Base-by-base conservation (phyloP, 1,284 basidiomycete genomes). In the Pascua sp. region DNA sequence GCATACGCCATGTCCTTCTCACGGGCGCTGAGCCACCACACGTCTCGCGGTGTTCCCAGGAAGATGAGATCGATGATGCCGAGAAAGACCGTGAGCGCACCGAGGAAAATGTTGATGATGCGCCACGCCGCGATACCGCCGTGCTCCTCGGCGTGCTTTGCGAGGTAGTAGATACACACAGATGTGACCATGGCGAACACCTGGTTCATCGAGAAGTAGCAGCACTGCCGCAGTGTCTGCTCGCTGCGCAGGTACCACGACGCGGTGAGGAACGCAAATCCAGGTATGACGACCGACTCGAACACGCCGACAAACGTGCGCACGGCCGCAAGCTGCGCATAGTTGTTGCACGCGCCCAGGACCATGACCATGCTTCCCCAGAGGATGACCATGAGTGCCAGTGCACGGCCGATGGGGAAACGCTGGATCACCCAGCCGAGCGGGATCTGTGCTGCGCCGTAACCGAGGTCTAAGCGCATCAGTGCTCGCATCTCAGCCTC, bases 211-310 rank as follows among this genome's bases (percentile, higher is more conserved):
- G 64, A 53, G 50, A 58, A 66, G 55, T 63, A 67, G 46, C 61
- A 51, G 18, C 53, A 56, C 37, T 57, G 58, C n/a, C 67, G 55
- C 3, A 67, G 39, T 1, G 65, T 66, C 42, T 63, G 56, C 49
- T 68, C 67, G 0, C 41, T 24, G 12, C 66, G 56, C 42, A 67
- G 65, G 57, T 68, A 70, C 68, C 68, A 70, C 2, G 68, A 67
- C 10, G 67, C 45, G 13, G 63, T 56, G 48, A 70, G 61, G 40
- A 70, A 47, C n/a, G 65, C 59, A 66, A 70, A 47, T 8, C 59
- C 49, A 12, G 59, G 51, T 13, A 51, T 49, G 10, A 57, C 48
- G n/a, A 52, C 51, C 4, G 51, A 17, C 37, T 57, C 50, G 16
- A 57, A 53, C 53, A 50, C 56, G 24, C 68, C 68, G n/a, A 70